Evolutionary conservation across 345 rosid genomes (phyloP).

Genomic region (Dovyalis caffra): DNA sequence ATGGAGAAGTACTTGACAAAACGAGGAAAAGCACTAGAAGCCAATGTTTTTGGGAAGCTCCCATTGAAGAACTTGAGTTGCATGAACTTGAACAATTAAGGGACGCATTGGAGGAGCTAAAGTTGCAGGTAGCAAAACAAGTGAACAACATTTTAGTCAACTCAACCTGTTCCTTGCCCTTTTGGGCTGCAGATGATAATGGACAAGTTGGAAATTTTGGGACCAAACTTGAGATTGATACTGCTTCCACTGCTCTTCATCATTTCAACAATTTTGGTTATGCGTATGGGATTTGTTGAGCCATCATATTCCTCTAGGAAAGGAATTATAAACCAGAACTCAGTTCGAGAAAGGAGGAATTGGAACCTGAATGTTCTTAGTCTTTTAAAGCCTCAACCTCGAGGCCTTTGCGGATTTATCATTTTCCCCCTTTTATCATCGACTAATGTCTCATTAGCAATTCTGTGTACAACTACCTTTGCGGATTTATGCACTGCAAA

Average conservation of each 20-base stretch:
- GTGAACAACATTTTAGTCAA: background rate
- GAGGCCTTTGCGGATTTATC: too few relatives aligned
- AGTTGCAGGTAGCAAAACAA: conserved; percentile 22
- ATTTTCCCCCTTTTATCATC: background rate
- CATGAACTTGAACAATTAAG: conserved; percentile 26
- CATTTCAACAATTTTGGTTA: background rate
- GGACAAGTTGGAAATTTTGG: background rate
- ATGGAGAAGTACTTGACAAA: conserved; percentile 21
- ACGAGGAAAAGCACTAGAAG: conserved; percentile 10
- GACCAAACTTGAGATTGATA: background rate
- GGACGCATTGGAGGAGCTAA: conserved; percentile 27
- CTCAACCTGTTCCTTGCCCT: background rate
- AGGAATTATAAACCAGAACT: too few relatives aligned
- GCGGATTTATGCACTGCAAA: background rate
- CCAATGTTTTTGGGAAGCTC: conserved; percentile 33
- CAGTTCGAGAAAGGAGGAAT: too few relatives aligned
- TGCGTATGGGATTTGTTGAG: background rate
- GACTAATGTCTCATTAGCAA: background rate
- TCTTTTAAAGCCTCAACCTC: background rate
- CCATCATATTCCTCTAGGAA: background rate
- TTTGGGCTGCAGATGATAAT: background rate
- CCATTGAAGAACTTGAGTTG: conserved; percentile 23
- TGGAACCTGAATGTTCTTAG: too few relatives aligned
- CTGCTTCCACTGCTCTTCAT: background rate
- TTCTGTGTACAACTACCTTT: background rate